Evolutionary conservation across 345 rosid species (phyloP).

Genomic region (Ceriops tagal): DNA sequence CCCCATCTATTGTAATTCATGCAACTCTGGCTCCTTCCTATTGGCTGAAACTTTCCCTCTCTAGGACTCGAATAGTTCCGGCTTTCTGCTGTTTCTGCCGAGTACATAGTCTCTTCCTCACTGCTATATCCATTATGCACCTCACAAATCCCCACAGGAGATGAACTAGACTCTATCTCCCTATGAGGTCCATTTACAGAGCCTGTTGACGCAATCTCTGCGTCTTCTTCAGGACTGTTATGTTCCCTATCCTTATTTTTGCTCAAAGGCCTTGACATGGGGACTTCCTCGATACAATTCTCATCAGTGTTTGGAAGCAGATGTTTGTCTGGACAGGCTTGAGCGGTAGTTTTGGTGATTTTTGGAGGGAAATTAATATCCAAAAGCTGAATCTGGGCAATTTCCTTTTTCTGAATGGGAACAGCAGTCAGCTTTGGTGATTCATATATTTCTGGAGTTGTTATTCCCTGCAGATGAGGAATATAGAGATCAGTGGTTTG

Average conservation of each 20-base stretch:
- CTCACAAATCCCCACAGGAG: constrained; percentile 37
- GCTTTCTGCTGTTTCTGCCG: constrained; percentile 98
- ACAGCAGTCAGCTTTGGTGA: constrained; percentile 62
- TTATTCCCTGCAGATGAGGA: constrained; percentile 67
- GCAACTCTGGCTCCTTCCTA: constrained; percentile 91
- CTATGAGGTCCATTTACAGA: constrained; percentile 65
- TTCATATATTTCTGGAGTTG: constrained; percentile 89
- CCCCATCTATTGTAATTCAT: constrained; percentile 78
- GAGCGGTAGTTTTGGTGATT: constrained; percentile 31
- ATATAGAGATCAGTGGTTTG: constrained; percentile 36
- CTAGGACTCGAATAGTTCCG: constrained; percentile 80
- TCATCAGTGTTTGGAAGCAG: constrained; percentile 31
- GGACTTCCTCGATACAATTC: constrained; percentile 31
- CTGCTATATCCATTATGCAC: constrained; percentile 55
- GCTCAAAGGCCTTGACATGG: constrained; percentile 22
- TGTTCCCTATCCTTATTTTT: constrained; percentile 23
- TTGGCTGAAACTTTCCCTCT: constrained; percentile 58
- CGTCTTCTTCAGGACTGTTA: constrained; percentile 24
- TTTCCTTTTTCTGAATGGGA: constrained; percentile 58
- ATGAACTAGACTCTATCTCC: constrained; percentile 59
- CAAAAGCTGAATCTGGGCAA: constrained; percentile 58
- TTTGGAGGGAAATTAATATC: constrained; percentile 87
- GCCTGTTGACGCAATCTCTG: constrained; percentile 58
- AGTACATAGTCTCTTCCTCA: constrained; percentile 95
- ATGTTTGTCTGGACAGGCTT: constrained; percentile 26